A percentile compares a stretch with the other conserved stretches of the same genome.
Conservation (phyloP, 352 stramenopile species). For the Phytophthora brassicae region DNA sequence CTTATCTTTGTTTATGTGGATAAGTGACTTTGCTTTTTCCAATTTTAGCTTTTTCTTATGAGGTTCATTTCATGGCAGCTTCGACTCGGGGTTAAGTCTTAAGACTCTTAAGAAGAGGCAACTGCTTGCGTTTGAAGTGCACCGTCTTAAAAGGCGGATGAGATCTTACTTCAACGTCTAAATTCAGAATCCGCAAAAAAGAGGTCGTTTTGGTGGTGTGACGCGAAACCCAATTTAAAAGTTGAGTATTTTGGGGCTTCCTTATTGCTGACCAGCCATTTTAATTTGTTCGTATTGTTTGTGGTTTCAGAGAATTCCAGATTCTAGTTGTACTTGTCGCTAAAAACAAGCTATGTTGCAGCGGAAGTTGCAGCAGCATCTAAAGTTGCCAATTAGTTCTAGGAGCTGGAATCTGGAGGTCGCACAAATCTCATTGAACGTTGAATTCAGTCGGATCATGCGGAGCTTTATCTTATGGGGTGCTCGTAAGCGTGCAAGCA, state of each 20-base stretch:
- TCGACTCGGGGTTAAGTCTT: no score
- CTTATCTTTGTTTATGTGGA: no score
- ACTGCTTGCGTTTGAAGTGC: no score
- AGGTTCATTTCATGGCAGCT: no score
- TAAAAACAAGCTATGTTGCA: neutral
- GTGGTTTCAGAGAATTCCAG: constrained; percentile 3
- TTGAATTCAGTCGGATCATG: no score
- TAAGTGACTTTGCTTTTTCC: neutral
- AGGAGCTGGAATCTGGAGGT: neutral
- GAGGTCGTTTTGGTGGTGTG: constrained; percentile 22
- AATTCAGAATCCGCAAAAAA: constrained; percentile 11
- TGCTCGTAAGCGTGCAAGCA: constrained; percentile 37
- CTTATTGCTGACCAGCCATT: constrained; percentile 3
- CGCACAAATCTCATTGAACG: no score
- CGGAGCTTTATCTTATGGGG: no score
- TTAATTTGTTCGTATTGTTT: constrained; percentile 1
- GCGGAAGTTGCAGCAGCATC: neutral
- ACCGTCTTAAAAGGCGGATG: constrained; percentile 3
- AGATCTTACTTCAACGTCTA: constrained; percentile 2
- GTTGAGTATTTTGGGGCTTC: neutral
- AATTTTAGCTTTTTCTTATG: no score
- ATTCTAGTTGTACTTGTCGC: neutral
- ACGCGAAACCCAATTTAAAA: neutral
- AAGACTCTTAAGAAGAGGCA: no score
- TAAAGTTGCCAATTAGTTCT: neutral